Evolutionary conservation across 108 stramenopile species (phyloP).

Genomic region (Conticribra guillardii): DNA sequence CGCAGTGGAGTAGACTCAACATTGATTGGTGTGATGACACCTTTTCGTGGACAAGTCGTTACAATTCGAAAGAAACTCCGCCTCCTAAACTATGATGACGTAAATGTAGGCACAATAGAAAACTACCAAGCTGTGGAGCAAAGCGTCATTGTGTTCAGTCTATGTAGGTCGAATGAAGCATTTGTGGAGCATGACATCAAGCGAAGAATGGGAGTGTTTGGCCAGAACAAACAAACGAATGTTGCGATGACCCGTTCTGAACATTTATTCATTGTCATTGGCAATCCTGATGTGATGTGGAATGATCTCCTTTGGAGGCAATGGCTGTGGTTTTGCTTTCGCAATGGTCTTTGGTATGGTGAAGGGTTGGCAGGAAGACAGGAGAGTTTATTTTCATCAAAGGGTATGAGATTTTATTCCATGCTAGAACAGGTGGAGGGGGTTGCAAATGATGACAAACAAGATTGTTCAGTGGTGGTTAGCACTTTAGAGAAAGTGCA

Average conservation of each 20-base stretch:
- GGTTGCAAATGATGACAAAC: too few species aligned
- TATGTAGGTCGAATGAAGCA: constrained; percentile 58
- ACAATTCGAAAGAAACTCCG: constrained; percentile 62
- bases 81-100: constrained; percentile 39
- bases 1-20: constrained; percentile 40
- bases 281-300: constrained; percentile 67
- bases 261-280: constrained; percentile 69
- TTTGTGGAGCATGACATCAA: constrained; percentile 61
- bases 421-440: constrained; percentile 9
- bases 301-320: constrained; percentile 63
- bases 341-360: constrained; percentile 80
- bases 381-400: background rate
- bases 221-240: constrained; percentile 72
- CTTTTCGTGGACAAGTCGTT: constrained; percentile 77
- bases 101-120: constrained; percentile 75
- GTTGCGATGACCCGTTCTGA: constrained; percentile 78
- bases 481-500: constrained; percentile 41
- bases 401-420: background rate
- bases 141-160: constrained; percentile 66
- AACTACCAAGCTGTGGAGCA: constrained; percentile 83
- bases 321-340: constrained; percentile 65
- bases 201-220: constrained; percentile 62
- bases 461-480: constrained; percentile 7
- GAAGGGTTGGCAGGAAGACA: constrained; percentile 13
- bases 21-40: constrained; percentile 72